Evolutionary conservation across 225 moss, liverwort and hornwort genomes (phyloP), one percentile per base, ranked within the genome.

Genomic region (Straminergon stramineum): DNA sequence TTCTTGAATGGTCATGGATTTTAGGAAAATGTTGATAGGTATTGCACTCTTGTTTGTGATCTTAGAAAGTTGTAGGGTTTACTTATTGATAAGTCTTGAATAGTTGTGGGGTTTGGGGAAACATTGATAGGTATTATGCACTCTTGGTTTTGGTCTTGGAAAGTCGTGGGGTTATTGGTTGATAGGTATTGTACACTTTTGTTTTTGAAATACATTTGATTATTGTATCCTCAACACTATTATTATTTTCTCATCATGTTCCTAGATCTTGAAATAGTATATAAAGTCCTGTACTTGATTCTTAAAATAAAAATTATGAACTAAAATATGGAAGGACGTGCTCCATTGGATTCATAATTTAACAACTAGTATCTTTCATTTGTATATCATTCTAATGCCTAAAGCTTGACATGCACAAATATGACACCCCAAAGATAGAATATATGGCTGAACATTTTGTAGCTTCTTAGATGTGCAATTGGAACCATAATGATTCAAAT

Each of bases 381-480:
- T 31, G 2, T 19, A 51, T 32, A 51, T 32, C 5, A 17, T 45
- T 74, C 28, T 6, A 17, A 74, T 4, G 11, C 10, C 10, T 9
- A 32, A 48, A 32, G 2, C 18, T 48, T 30, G 18, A 11, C 4
- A 75, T 48, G 31, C 1, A 51, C 19, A 75, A 75, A 45, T 10
- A 45, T 30, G 1, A 30, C 45, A 16, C 6, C 1, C 4, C 2
- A 18, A 51, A 75, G 19, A 18, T 51, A 18, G 4, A 75, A 31
- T 51, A 51, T 32, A 5, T 17, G 0, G 4, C 6, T 48, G 2
- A 31, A 30, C 7, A 75, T 11, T 48, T 75, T 75, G 19, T 0
- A 51, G 1, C 7, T 51, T 19, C 2, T 7, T 0, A 19, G 0
- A 31, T 12, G 2, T 75, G 3, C 31, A 32, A 1, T 75, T 31